phyloP scores from a whole-genome alignment of 805 yeast genomes.

The Barnettozyma sp. region DNA sequence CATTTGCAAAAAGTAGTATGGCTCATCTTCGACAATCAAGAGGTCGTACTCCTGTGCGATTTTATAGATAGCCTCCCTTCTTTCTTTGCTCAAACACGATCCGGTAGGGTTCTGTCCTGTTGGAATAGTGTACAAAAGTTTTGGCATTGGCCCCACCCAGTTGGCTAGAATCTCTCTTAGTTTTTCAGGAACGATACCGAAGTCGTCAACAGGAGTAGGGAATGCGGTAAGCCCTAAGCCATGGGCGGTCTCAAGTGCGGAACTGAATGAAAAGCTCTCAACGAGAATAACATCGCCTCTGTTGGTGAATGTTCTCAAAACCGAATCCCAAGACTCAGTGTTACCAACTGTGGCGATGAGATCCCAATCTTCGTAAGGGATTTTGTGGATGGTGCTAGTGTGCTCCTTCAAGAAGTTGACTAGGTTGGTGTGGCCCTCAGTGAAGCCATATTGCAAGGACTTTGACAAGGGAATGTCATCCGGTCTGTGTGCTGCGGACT shows the following conservation, averaged over 20 bases:
- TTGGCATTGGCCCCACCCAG: slow-evolving; percentile 77
- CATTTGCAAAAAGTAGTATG: slow-evolving; percentile 95
- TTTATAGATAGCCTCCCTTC: slow-evolving; percentile 71
- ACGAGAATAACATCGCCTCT: slow-evolving; percentile 79
- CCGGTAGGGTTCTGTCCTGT: slow-evolving; percentile 99
- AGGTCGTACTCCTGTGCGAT: slow-evolving; percentile 82
- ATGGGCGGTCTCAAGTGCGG: slow-evolving; percentile 75
- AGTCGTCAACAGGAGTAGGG: slow-evolving; percentile 72
- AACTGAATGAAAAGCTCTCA: slow-evolving; percentile 78
- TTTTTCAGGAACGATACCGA: slow-evolving; percentile 71
- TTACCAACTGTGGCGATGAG: slow-evolving; percentile 69
- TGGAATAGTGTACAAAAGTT: slow-evolving; percentile 80
- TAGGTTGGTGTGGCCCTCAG: slow-evolving; percentile 75
- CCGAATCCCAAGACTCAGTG: slow-evolving; percentile 85
- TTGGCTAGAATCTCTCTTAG: slow-evolving; percentile 52
- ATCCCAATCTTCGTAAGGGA: slow-evolving; percentile 64
- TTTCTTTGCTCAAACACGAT: slow-evolving; percentile 64
- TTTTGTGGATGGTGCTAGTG: slow-evolving; percentile 43
- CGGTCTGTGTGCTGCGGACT: slow-evolving; percentile 28
- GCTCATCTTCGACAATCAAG: slow-evolving; percentile 89
- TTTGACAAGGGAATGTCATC: slow-evolving; percentile 67
- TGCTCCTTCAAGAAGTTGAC: slow-evolving; percentile 68
- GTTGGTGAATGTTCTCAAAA: slow-evolving; percentile 67
- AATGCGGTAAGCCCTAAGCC: slow-evolving; percentile 63
- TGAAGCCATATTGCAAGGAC: slow-evolving; percentile 87